A percentile compares a stretch with the other conserved stretches of the same genome.
Evolutionary conservation across 1,139 yeast genomes (phyloP).

Genomic region (Kurtzmaniella quercitrusa): DNA sequence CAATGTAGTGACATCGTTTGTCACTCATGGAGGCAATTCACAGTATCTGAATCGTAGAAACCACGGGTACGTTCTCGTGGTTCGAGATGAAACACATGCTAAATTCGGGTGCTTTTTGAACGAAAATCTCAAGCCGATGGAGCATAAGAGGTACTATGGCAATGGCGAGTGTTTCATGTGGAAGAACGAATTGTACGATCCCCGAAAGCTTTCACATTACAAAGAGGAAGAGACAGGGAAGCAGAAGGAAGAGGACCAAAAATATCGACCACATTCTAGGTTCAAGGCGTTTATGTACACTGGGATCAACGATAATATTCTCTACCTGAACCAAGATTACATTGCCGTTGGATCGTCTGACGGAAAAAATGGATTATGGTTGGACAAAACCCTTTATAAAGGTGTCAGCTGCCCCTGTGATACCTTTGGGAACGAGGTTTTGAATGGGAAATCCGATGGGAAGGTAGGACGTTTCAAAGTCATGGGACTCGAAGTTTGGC

Average conservation of each 20-base stretch:
- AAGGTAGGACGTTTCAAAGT: constrained; percentile 58
- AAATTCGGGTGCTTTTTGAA: constrained; percentile 83
- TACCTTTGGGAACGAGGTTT: constrained; percentile 87
- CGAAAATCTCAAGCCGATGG: constrained; percentile 68
- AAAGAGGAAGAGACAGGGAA: constrained; percentile 11
- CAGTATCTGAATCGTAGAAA: constrained; percentile 29
- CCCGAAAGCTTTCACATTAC: constrained; percentile 13
- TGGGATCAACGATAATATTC: constrained; percentile 80
- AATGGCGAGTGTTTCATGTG: constrained; percentile 95
- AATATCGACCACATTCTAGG: constrained; percentile 17
- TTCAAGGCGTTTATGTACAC: constrained; percentile 86
- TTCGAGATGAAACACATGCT: constrained; percentile 58
- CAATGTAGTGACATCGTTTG: constrained; percentile 28
- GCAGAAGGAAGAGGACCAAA: constrained; percentile 4
- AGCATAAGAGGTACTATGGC: constrained; percentile 75
- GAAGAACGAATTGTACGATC: constrained; percentile 40
- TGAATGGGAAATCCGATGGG: constrained; percentile 34
- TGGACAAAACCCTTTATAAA: constrained; percentile 64
- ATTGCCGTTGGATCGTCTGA: constrained; percentile 85
- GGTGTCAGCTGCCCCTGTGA: constrained; percentile 79
- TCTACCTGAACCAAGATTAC: constrained; percentile 75
- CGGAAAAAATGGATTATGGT: constrained; percentile 91
- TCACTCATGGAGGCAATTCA: constrained; percentile 15
- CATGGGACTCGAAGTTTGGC: constrained; percentile 83
- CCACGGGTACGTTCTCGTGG: constrained; percentile 66